Base-by-base conservation (phyloP, 1,284 basidiomycete genomes). In the Rhizopogon hawkerae region DNA sequence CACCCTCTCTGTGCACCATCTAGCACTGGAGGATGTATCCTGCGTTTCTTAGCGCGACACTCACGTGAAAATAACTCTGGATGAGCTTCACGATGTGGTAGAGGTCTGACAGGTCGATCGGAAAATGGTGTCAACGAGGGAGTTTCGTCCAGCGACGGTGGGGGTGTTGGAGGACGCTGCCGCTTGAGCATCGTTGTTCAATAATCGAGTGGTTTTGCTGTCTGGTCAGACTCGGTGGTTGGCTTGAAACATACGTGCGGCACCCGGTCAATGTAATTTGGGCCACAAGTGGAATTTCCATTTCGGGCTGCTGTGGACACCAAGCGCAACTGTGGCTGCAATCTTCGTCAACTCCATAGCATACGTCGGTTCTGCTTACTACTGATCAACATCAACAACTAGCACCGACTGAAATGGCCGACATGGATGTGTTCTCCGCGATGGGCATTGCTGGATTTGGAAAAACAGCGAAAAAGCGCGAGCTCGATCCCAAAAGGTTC, bases 381-480 rank as follows among this genome's bases (percentile, higher is more conserved):
- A 18, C 41, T 31, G 11, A 31, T 42, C 41, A 31, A 18, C 29
- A 29, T n/a, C 36, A 18, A 37, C 42, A 6, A 39, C 50, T 44
- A 52, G 48, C 41, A 35, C 41, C 50, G 47, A 46, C 55, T 53
- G 65, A 49, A 38, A 83, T 83, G 81, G 67, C 73, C 36, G 77
- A 83, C 61, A 71, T 72, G 67, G 85, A 87, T 54, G 67, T 89
- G 26, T 74, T 89, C 56, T 79, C 84, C 5, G 78, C 83, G 11
- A 89, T 90, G 86, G 87, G 87, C 8, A 86, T 90, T 52, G 59
- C 79, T 56, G 84, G 85, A 36, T 90, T 90, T 63, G 87, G 87
- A 16, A 89, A 88, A 66, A 67, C 80, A 47, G 59, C 67, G 24
- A 78, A 80, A 62, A 83, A 81, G 66, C 78, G 73, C 53, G 69